Evolutionary conservation across 345 rosid species (phyloP), one percentile per base, ranked within the genome.

Genomic region (Hirschfeldia incana): DNA sequence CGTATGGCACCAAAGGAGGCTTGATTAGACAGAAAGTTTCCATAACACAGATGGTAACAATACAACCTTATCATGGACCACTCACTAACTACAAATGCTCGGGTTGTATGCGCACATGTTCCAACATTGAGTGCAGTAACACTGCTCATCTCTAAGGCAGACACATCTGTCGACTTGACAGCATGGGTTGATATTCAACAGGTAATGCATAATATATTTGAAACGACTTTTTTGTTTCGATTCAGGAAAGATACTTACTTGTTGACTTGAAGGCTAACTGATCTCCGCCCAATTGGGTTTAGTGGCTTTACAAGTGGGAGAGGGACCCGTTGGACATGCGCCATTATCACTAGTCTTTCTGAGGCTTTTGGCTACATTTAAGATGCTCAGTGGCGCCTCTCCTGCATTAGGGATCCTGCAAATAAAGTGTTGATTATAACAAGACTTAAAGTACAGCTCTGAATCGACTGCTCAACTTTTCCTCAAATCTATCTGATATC

Each of bases 241-340:
- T 75, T 75, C 80, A 70, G 73, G 61, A 28, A 55, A 65, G 36
- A 65, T 11, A 42, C 73, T 80, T 70, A 70, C 83, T 44, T 69
- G 79, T 75, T 80, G 83, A 80, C 83, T 69, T 80, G 63, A 80
- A 63, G 69, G 63, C 76, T 29, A 53, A 4, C 3, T 65, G 83
- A 70, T 80, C 80, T 80, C 70, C 44, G 62, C 55, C 49, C 72
- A 64, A 51, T 69, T 21, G 21, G 63, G 71, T 69, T 53, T 69
- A 80, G 79, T 80, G 83, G 79, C 70, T 64, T 28, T 37, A 70
- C 39, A 74, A 74, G 79, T 80, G 83, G 83, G 67, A 74, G 78
- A 69, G 75, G 79, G 79, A 69, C 83, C 72, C 33, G 4, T 65
- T 27, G 17, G 42, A 58, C 76, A 75, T 75, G 83, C 65, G 76